A percentile compares a stretch with the other conserved stretches of the same genome.
These are phyloP conservation scores for Cryptosporidium felis DNA, from an alignment of 169 alveolate species.

Conservation along the genomic window DNA sequence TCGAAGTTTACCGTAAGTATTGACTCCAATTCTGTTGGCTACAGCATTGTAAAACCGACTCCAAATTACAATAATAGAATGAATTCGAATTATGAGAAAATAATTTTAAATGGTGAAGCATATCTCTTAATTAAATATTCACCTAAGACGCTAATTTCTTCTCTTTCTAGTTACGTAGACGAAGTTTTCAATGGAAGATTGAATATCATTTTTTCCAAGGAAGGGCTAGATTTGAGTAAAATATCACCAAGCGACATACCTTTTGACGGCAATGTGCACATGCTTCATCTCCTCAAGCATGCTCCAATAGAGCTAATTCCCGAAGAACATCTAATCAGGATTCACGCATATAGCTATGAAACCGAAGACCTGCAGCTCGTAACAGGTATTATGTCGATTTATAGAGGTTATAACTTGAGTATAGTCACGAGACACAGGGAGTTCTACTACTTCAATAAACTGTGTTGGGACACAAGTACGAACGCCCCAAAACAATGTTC, in stretches of 20 bases:
- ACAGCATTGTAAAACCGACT: not conserved
- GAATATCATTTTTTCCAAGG: not conserved
- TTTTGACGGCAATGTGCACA: not conserved
- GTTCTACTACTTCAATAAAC: not conserved
- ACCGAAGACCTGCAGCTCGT: not conserved
- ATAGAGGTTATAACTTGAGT: slow-evolving; percentile 27
- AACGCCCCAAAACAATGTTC: slow-evolving; percentile 4
- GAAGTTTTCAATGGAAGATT: slow-evolving; percentile 2
- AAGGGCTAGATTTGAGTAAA: not conserved
- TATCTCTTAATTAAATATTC: slow-evolving; percentile 6
- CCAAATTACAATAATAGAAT: not conserved
- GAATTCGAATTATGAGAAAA: not conserved
- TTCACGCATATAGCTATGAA: not conserved
- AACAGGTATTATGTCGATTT: slow-evolving; percentile 3
- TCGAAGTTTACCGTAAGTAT: not conserved
- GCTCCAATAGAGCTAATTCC: slow-evolving; percentile 25
- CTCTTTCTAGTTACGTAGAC: not conserved
- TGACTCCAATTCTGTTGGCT: not conserved
- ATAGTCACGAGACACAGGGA: not conserved
- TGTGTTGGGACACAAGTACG: slow-evolving; percentile 1
- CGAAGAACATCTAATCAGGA: slow-evolving; percentile 9
- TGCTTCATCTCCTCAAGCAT: slow-evolving; percentile 13
- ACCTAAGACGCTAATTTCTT: not conserved
- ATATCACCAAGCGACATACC: not conserved
- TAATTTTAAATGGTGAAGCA: not conserved